Conservation (phyloP, 345 rosid genomes). For the Pistacia integerrima region DNA sequence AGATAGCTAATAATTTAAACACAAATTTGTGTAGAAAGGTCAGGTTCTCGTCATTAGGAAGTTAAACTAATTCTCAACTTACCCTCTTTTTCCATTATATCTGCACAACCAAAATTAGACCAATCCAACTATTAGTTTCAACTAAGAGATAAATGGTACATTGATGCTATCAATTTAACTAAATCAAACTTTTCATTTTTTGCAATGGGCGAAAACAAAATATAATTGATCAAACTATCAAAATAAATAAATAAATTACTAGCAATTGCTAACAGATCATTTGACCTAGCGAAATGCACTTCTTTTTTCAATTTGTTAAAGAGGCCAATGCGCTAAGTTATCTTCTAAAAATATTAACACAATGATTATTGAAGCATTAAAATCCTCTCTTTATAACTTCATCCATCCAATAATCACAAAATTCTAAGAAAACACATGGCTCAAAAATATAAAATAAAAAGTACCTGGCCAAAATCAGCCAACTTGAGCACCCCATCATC, state of each 20-base stretch:
- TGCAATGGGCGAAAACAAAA: not conserved
- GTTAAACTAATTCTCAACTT: not conserved
- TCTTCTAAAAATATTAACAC: no score
- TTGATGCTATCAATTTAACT: not conserved
- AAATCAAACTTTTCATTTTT: not conserved
- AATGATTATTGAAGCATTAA: not conserved
- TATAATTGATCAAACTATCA: not conserved
- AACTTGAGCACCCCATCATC: conserved; percentile 85
- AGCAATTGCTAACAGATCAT: not conserved
- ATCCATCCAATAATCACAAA: not conserved
- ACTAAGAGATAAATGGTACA: not conserved
- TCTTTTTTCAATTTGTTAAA: not conserved
- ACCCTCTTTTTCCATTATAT: not conserved
- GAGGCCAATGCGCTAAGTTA: not conserved
- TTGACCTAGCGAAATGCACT: not conserved
- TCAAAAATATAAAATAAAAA: not conserved
- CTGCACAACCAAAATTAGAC: not conserved
- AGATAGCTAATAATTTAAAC: not conserved
- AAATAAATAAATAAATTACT: not conserved
- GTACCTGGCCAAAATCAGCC: conserved; percentile 99
- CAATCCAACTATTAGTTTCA: not conserved
- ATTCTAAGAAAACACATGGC: not conserved
- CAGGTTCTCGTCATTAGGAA: not conserved
- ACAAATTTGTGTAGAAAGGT: not conserved
- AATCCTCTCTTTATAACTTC: not conserved